Evolutionary conservation across 495 filamentous ascomycete species (phyloP).

Genomic region (Symbiotaphrina buchneri): DNA sequence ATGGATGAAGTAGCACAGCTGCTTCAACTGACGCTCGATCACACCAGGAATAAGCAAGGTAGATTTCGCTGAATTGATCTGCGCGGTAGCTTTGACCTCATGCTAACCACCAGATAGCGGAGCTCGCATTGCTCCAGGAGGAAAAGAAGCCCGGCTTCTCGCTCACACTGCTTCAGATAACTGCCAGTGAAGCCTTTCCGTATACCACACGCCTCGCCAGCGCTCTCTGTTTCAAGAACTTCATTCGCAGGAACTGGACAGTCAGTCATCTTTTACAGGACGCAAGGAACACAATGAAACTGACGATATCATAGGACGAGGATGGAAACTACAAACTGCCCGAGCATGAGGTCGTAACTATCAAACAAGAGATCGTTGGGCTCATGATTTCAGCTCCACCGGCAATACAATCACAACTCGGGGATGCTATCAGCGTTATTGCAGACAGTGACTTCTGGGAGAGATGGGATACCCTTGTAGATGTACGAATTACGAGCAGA

Average conservation of each 20-base stretch:
- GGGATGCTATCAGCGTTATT: slow-evolving; percentile 89
- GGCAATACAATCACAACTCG: slow-evolving; percentile 76
- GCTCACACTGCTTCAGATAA: slow-evolving; percentile 69
- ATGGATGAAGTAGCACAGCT: slow-evolving; percentile 52
- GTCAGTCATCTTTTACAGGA: slow-evolving; percentile 18
- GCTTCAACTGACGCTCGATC: slow-evolving; percentile 71
- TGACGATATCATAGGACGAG: slow-evolving; percentile 36
- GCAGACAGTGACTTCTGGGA: slow-evolving; percentile 96
- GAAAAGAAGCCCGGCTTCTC: slow-evolving; percentile 70
- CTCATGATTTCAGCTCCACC: slow-evolving; percentile 85
- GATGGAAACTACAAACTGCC: slow-evolving; percentile 79
- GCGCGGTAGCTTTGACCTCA: neutral
- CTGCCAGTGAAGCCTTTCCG: slow-evolving; percentile 43
- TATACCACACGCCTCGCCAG: slow-evolving; percentile 67
- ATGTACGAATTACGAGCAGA: slow-evolving; percentile 21
- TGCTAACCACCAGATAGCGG: slow-evolving; percentile 34
- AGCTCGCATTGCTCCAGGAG: slow-evolving; percentile 47
- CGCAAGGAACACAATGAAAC: slow-evolving; percentile 2
- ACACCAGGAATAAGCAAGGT: slow-evolving; percentile 74
- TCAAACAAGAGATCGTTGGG: slow-evolving; percentile 86
- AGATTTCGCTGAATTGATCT: slow-evolving; percentile 10
- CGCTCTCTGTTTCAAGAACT: slow-evolving; percentile 95
- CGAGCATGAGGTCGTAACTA: slow-evolving; percentile 53
- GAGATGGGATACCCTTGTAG: slow-evolving; percentile 80
- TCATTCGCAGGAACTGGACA: slow-evolving; percentile 77